Evolutionary conservation across 257 asterid species (phyloP).

Genomic region (Pogostemon cablin): DNA sequence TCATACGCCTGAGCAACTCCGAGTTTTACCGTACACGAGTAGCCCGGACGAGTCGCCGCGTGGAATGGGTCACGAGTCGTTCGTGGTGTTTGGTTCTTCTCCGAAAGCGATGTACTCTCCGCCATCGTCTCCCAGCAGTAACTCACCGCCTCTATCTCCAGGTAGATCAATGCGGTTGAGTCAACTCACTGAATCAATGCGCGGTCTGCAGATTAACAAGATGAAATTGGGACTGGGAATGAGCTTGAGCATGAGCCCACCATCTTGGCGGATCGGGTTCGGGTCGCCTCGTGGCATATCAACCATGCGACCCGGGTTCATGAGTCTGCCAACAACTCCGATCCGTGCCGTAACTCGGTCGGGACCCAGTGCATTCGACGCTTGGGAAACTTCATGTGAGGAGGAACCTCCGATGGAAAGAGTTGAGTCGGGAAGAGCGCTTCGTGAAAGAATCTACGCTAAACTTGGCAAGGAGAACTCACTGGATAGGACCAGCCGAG

Average conservation of each 20-base stretch:
- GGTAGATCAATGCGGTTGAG: constrained; percentile 27
- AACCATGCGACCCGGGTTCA: constrained; percentile 37
- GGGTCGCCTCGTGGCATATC: constrained; percentile 46
- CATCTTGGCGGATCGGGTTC: constrained; percentile 42
- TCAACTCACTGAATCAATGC: constrained; percentile 46
- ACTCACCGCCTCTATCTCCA: constrained; percentile 47
- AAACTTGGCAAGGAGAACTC: constrained; percentile 54
- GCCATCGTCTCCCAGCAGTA: constrained; percentile 39
- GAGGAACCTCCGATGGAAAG: constrained; percentile 58
- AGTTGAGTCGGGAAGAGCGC: constrained; percentile 51
- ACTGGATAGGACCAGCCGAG: constrained; percentile 36
- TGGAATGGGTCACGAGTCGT: constrained; percentile 28
- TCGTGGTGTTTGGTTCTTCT: constrained; percentile 30
- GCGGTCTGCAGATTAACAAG: constrained; percentile 43
- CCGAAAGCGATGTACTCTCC: constrained; percentile 40
- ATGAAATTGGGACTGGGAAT: constrained; percentile 34
- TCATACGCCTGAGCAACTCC: constrained; percentile 56
- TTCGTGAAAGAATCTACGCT: constrained; percentile 50
- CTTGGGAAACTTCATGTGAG: constrained; percentile 30
- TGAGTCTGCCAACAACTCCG: constrained; percentile 48
- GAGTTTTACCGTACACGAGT: constrained; percentile 41
- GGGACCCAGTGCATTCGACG: constrained; percentile 38
- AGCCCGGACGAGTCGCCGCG: constrained; percentile 41
- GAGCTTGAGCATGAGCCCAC: constrained; percentile 45
- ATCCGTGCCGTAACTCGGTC: constrained; percentile 37